Conservation (phyloP, 441 rosid species). For the Arabidopsis hybrid region DNA sequence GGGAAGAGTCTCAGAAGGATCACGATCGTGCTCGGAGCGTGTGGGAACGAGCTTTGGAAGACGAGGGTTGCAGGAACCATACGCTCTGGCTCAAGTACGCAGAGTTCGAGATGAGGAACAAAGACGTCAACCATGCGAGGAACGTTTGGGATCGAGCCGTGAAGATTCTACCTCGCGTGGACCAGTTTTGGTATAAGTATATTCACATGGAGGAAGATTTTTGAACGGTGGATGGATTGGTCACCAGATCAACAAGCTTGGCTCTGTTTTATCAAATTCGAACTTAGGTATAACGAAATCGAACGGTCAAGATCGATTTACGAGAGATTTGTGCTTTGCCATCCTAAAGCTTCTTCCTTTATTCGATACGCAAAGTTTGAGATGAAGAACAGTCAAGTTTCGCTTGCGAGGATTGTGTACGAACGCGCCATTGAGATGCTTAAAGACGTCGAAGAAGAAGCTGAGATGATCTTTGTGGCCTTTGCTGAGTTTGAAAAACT, state of each 20-base stretch:
- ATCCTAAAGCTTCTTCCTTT: conserved; percentile 46
- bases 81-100: conserved; percentile 80
- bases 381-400: conserved; percentile 67
- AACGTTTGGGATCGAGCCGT: conserved; percentile 83
- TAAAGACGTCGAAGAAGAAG: conserved; percentile 72
- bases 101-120: conserved; percentile 79
- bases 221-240: conserved; percentile 46
- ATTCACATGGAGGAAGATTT: too few species aligned
- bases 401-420: conserved; percentile 57
- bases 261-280: conserved; percentile 69
- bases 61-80: conserved; percentile 59
- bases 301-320: conserved; percentile 59
- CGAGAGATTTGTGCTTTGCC: conserved; percentile 60
- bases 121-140: conserved; percentile 63
- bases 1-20: conserved; percentile 59
- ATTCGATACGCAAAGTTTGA: conserved; percentile 66
- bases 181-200: too few species aligned
- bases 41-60: conserved; percentile 74
- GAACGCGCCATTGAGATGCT: conserved; percentile 65
- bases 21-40: conserved; percentile 47
- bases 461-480: conserved; percentile 55
- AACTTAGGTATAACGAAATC: conserved; percentile 61
- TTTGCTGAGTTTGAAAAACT: conserved; percentile 56
- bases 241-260: conserved; percentile 82
- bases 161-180: conserved; percentile 63